These are phyloP conservation scores for Euphorbia peplus DNA, from an alignment of 345 rosid genomes.

Conservation along the genomic window DNA sequence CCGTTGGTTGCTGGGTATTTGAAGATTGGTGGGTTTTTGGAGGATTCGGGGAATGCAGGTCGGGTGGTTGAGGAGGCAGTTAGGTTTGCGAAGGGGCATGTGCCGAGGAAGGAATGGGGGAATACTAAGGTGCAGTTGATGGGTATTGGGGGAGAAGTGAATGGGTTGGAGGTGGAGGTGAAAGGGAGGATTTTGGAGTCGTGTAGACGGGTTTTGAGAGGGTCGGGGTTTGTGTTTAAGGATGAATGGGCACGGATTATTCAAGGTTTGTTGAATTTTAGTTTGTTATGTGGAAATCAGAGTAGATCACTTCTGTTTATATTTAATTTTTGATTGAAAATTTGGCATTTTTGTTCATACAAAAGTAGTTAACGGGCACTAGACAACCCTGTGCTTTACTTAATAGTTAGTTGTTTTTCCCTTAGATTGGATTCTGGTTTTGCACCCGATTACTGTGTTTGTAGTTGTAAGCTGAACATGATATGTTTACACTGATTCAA, in stretches of 20 bases:
- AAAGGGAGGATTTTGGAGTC: constrained; percentile 25
- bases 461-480: not conserved
- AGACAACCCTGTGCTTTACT: not conserved
- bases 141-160: constrained; percentile 22
- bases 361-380: not conserved
- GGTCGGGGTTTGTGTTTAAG: constrained; percentile 39
- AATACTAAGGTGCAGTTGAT: constrained; percentile 34
- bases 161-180: constrained; percentile 17
- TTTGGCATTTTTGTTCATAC: not conserved
- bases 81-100: constrained; percentile 29
- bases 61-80: constrained; percentile 27
- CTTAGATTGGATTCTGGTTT: not conserved
- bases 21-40: constrained; percentile 21
- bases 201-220: constrained; percentile 34
- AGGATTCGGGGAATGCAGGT: constrained; percentile 24
- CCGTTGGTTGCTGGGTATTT: constrained; percentile 30
- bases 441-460: not conserved
- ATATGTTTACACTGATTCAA: not conserved
- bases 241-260: constrained; percentile 41
- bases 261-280: constrained; percentile 24
- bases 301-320: not conserved
- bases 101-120: constrained; percentile 38
- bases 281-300: not conserved
- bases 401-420: not conserved
- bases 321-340: not conserved